Base-by-base conservation (phyloP, 257 asterid species). In the Vinca minor region DNA sequence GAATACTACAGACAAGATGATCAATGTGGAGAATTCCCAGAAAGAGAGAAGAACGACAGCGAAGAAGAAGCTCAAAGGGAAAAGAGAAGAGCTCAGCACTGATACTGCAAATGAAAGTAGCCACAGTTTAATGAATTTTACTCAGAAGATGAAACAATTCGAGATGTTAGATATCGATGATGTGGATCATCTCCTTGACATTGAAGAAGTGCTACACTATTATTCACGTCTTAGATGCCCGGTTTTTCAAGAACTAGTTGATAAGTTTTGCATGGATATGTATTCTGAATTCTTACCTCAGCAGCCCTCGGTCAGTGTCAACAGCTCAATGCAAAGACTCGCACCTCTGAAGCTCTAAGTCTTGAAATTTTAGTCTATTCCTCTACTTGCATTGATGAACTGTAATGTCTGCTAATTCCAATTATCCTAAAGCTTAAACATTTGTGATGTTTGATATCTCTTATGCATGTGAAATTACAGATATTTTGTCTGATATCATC, bases 151-250 rank as follows among this genome's bases (percentile, higher is more conserved):
- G 96, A 76, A 74, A 59, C 89, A 87, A 62, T 58, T 87, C 13
- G 95, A 85, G 73, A 82, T 85, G 97, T 71, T 84, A 82, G 94
- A 87, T 47, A 73, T 66, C 74, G 71, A 71, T 44, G 87, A 85
- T 38, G 74, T 67, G 44, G 96, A 91, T 74, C 93, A 91, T 59
- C 84, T 75, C 59, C 38, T 81, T 73, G 97, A 91, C 66, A 69
- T 91, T 39, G 95, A 88, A 68, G 97, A 91, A 75, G 96, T 83
- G 60, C 78, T 91, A 31, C 86, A 87, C 69, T 72, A 73, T 81
- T 87, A 90, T 74, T 82, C 88, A 36, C 72, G 78, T 17, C 90
- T 90, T 23, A 90, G 69, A 50, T 73, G 90, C 78, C 94, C 94
- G 12, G 74, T 76, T 69, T 89, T 83, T 68, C 71, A 58, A 1